Base-by-base conservation (phyloP, 306 rosid genomes). In the Urtica urens region DNA sequence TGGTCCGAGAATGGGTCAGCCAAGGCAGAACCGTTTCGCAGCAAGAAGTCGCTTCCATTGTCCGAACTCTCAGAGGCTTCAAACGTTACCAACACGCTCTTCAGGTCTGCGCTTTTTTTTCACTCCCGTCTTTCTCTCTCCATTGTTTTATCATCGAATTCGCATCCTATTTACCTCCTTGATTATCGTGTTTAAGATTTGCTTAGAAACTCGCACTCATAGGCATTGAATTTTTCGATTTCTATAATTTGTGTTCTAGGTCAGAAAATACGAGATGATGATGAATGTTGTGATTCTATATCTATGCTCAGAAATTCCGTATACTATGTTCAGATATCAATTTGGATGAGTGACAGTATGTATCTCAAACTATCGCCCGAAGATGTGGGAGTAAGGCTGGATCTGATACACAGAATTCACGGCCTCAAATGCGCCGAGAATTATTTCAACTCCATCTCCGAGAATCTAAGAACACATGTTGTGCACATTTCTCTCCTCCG, bases 31-130 rank as follows among this genome's bases (percentile, higher is more conserved):
- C 57, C 2, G 44, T 69, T 33, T 34, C 41, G 10, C 44, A 30
- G 30, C 39, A 16, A 0, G 24, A 69, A 42, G 66, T 69, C 17
- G 65, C 38, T 17, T 63, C 40, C 6, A 60, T 63, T 23, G 75
- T 69, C 41, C 55, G 41, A 14, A 58, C 55, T 49, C 42, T 63
- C 66, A 63, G 55, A 58, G 47, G 24, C 49, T 69, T 38, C 38
- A 54, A 48, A 23, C 70, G 75, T 34, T 69, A 45, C 51, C 23
- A 63, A 43, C 75, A 69, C 70, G 75, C 75, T 46, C 55, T 69
- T 26, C 44, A 69, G 66, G 75, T 69, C 10, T 35, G 14, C 46
- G n/a, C n/a, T n/a, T n/a, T n/a, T n/a, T n/a, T n/a, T n/a, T n/a
- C n/a, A n/a, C n/a, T 33, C 28, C 2, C 3, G 14, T 24, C 50